Percentiles rank a stretch among this genome's conserved stretches.
These are phyloP conservation scores for Trichoderma hamatum DNA, from an alignment of 2,329 filamentous ascomycete genomes.

Conservation along the genomic window DNA sequence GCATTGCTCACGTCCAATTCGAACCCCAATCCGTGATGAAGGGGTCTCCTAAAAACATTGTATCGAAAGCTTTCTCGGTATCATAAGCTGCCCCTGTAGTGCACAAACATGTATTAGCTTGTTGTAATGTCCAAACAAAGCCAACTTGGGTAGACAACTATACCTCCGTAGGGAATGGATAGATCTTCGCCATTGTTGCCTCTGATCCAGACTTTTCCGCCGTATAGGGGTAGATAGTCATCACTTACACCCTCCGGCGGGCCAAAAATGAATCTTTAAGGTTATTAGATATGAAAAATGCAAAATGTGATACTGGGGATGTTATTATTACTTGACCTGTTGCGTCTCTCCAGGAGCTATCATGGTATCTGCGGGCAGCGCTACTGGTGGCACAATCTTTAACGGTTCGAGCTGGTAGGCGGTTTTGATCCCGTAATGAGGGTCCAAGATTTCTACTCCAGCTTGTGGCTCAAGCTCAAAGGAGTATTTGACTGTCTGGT, in stretches of 20 bases:
- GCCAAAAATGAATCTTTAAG: slow-evolving; percentile 37
- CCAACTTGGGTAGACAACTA: not conserved
- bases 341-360: slow-evolving; percentile 38
- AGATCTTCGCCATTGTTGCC: slow-evolving; percentile 47
- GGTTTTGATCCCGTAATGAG: slow-evolving; percentile 36
- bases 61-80: slow-evolving; percentile 44
- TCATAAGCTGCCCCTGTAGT: slow-evolving; percentile 42
- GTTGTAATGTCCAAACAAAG: not conserved
- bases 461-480: slow-evolving; percentile 47
- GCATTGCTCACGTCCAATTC: slow-evolving; percentile 34
- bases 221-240: slow-evolving; percentile 47
- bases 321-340: slow-evolving; percentile 34
- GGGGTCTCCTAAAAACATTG: slow-evolving; percentile 41
- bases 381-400: slow-evolving; percentile 36
- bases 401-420: slow-evolving; percentile 37
- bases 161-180: slow-evolving; percentile 48
- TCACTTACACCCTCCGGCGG: slow-evolving; percentile 38
- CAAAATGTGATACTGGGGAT: not conserved
- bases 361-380: slow-evolving; percentile 35
- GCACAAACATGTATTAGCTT: not conserved
- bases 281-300: not conserved
- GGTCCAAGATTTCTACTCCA: slow-evolving; percentile 42
- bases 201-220: slow-evolving; percentile 48
- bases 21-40: slow-evolving; percentile 33
- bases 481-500: slow-evolving; percentile 45